Evolutionary conservation across 169 alveolate genomes (phyloP).

Genomic region (Plasmodium vivax): DNA sequence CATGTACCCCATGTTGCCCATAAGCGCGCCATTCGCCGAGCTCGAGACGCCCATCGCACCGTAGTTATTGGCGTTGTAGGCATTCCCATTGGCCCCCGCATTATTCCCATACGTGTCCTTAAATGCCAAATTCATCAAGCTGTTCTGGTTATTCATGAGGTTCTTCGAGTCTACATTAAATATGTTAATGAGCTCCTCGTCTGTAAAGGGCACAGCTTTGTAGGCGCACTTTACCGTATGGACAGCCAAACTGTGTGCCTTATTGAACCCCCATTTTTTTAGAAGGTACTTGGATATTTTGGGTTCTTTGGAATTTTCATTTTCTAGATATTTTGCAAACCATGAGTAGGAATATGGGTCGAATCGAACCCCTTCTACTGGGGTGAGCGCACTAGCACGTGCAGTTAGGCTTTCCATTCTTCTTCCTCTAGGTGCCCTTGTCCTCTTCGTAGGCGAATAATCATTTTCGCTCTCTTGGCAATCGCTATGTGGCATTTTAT

Average conservation of each 20-base stretch:
- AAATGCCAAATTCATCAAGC: constrained; percentile 20
- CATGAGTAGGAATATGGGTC: constrained; percentile 70
- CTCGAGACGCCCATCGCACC: background rate
- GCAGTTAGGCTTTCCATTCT: constrained; percentile 75
- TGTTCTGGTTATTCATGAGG: constrained; percentile 26
- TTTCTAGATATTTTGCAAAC: constrained; percentile 71
- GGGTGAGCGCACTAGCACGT: constrained; percentile 65
- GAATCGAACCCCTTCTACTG: constrained; percentile 70
- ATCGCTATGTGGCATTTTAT: constrained; percentile 47
- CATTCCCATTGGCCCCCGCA: background rate
- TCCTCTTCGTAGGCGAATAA: constrained; percentile 66
- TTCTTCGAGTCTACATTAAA: constrained; percentile 62
- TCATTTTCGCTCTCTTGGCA: constrained; percentile 69
- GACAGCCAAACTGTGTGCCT: constrained; percentile 69
- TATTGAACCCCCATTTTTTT: constrained; percentile 74
- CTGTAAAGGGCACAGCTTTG: constrained; percentile 69
- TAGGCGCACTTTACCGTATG: constrained; percentile 70
- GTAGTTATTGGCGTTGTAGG: background rate
- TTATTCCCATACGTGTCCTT: constrained; percentile 1
- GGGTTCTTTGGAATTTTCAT: constrained; percentile 69
- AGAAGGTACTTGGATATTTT: constrained; percentile 53
- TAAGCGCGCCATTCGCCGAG: background rate
- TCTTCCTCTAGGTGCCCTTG: constrained; percentile 70
- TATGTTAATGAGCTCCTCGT: constrained; percentile 46
- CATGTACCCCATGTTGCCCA: constrained; percentile 13